Base-by-base conservation (phyloP, 73 alveolate genomes). In the Uronychia setigera region DNA sequence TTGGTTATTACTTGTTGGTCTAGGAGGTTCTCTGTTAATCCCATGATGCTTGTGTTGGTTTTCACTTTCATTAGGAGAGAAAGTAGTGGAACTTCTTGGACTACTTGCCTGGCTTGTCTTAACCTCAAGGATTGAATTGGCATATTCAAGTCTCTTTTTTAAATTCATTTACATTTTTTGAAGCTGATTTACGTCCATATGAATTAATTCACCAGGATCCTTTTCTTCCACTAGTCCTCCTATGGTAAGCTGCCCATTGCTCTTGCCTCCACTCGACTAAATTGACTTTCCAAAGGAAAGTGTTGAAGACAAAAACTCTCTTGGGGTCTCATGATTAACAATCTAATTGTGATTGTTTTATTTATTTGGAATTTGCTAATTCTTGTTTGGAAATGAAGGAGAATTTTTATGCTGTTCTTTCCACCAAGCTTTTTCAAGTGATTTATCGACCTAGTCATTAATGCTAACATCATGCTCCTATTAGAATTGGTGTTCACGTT, bases 401-500 rank as follows among this genome's bases (percentile, higher is more conserved):
- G 67, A 67, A 9, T 30, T 33, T 29, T 75, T 32, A n/a, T 29
- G 58, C 58, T 83, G 74, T 25, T 26, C 31, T 31, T 74, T 75
- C 90, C 90, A 83, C 90, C 90, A 83, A 58, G 29, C 74, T 35
- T 83, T 60, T 75, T 83, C 90, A 27, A 83, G 19, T 26, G 90
- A 83, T 33, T 75, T 67, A 34, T 83, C 90, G 26, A 33, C 79
- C 32, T 67, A 78, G 29, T 81, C 76, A 35, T 59, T 75, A 5
- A 29, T 76, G n/a, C n/a, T n/a, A n/a, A n/a, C n/a, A n/a, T n/a
- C n/a, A n/a, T n/a, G n/a, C n/a, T n/a, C n/a, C n/a, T n/a, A n/a
- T n/a, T n/a, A n/a, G n/a, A n/a, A n/a, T n/a, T n/a, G n/a, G n/a
- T n/a, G n/a, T n/a, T n/a, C n/a, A n/a, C n/a, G n/a, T n/a, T n/a